Conservation (phyloP, 257 asterid genomes). For the Anisodus tanguticus region DNA sequence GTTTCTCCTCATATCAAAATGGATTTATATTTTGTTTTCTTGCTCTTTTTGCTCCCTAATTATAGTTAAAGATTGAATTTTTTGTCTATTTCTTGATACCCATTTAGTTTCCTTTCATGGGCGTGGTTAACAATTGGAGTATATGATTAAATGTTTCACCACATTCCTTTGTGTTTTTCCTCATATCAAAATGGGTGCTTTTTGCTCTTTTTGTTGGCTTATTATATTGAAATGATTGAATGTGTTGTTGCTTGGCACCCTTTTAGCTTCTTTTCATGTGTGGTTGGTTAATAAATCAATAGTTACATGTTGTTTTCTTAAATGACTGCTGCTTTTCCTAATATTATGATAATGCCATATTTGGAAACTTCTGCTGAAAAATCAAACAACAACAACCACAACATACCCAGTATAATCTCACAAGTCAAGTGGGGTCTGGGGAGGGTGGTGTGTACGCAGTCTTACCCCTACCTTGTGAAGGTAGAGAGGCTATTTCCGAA, state of each 20-base stretch:
- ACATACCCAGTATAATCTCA: too few relatives aligned
- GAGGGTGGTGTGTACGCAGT: too few relatives aligned
- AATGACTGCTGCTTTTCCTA: neutral
- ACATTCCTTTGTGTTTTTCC: neutral
- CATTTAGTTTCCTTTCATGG: neutral
- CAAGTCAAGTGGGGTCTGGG: too few relatives aligned
- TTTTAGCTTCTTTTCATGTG: conserved; percentile 13
- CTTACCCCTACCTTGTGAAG: too few relatives aligned
- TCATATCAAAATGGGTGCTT: neutral
- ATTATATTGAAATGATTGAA: neutral
- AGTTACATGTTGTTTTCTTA: conserved; percentile 3
- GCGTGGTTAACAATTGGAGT: neutral
- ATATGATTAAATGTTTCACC: neutral
- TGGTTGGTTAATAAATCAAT: neutral
- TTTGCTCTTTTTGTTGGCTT: neutral
- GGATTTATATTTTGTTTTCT: neutral
- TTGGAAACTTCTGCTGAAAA: neutral
- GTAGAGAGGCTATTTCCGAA: too few relatives aligned
- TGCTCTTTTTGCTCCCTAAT: neutral
- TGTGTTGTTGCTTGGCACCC: conserved; percentile 4
- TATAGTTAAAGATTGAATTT: neutral
- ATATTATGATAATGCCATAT: neutral
- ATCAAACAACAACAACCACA: too few relatives aligned
- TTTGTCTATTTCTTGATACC: neutral
- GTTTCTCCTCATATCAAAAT: neutral